Conservation (phyloP, 257 asterid genomes). For the Solanum pimpinellifolium region DNA sequence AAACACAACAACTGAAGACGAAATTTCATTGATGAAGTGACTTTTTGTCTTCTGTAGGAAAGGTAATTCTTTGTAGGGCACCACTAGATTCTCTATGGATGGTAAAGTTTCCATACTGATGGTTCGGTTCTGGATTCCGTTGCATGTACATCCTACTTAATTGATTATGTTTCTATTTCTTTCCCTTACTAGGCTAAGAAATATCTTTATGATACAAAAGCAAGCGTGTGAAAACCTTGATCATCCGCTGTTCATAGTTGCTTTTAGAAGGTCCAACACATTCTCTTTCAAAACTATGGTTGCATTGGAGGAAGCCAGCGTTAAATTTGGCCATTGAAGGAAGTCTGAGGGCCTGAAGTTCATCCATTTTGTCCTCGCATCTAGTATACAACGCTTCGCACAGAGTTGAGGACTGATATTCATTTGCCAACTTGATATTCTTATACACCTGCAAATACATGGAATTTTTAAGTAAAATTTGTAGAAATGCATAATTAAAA, state of each 20-base stretch:
- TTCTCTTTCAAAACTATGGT: conserved; percentile 67
- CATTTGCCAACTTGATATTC: conserved; percentile 56
- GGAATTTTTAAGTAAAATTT: conserved; percentile 10
- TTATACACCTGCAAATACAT: conserved; percentile 43
- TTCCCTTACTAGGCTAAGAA: background rate
- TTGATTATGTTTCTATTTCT: background rate
- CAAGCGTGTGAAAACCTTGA: conserved; percentile 41
- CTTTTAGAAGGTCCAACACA: conserved; percentile 90
- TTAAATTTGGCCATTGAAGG: conserved; percentile 98
- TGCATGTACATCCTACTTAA: background rate
- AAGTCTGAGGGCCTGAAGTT: conserved; percentile 88
- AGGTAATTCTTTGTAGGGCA: background rate
- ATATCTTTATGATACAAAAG: background rate
- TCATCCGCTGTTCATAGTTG: conserved; percentile 78
- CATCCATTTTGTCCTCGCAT: conserved; percentile 94
- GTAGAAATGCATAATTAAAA: background rate
- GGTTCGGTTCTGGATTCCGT: background rate
- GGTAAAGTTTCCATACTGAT: background rate
- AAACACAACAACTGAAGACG: background rate
- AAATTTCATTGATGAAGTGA: background rate
- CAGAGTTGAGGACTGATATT: conserved; percentile 71
- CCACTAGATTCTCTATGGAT: background rate
- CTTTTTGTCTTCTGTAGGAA: background rate
- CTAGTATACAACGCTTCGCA: conserved; percentile 71
- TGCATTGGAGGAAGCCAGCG: conserved; percentile 88